Base-by-base conservation (phyloP, 2,329 filamentous ascomycete genomes). In the Zymoseptoria crescenta region DNA sequence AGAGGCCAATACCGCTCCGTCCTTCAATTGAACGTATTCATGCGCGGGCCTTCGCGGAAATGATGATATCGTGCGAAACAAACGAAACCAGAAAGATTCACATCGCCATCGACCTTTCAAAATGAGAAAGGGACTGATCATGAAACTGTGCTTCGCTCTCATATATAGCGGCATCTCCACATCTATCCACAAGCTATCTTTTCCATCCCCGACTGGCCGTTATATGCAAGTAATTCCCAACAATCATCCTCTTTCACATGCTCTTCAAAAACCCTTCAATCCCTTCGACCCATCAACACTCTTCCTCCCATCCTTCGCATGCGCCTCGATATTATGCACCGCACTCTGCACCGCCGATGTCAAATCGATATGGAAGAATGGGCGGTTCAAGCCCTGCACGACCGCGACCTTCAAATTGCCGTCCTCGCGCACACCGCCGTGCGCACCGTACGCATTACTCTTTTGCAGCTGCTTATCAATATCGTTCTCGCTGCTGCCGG, bases 351-450 rank as follows among this genome's bases (percentile, higher is more conserved):
- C 75, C 6, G 94, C 94, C 69, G 87, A 91, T 3, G 90, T 94
- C 55, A 97, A 76, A 73, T 97, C 94, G 56, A 96, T 84, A 72
- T 99, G 94, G 82, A 99, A 97, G 66, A 96, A 82, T 4, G 94
- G 93, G 66, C 89, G 79, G 74, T 96, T 94, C 63, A 95, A 77
- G n/a, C 93, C 89, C 65, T 92, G 87, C 16, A 97, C 86, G 4
- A 89, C 81, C 1, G 88, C 86, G 28, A 83, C 74, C 66, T 73
- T 78, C 8, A 58, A 52, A 27, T 57, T 55, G 8, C 58, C 52
- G 10, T 52, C 19, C 16, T 13, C 10, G 24, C 24, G 30, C 35
- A 13, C 35, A 13, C 35, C 35, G 5, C 35, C 35, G 13, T 45
- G 35, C 21, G 20, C 48, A 52, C 59, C 57, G 60, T 70, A 70